A percentile compares a stretch with the other conserved stretches of the same genome.
phyloP scores from a whole-genome alignment of 176 grass and related monocot genomes.

The maize (Zea mays) region DNA sequence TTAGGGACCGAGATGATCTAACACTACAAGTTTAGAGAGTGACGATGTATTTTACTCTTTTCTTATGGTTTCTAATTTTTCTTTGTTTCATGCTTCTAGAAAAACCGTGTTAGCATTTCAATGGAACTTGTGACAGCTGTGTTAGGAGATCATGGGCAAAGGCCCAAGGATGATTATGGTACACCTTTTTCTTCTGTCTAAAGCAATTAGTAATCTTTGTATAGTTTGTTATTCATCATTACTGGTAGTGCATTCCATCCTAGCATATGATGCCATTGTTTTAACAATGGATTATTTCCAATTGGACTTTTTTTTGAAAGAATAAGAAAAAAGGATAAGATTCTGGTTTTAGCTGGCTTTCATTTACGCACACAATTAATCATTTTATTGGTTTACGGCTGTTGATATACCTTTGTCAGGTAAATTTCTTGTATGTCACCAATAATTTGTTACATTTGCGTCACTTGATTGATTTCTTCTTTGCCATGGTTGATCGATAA shows the following conservation, averaged over 20 bases:
- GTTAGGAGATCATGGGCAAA: slow-evolving; percentile 95
- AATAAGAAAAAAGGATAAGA: background rate
- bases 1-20: no score
- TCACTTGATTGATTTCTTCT: background rate
- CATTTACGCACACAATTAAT: background rate
- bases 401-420: background rate
- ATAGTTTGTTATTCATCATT: slow-evolving; percentile 7
- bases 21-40: no score
- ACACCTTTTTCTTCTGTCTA: slow-evolving; percentile 25
- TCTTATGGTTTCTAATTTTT: slow-evolving; percentile 20
- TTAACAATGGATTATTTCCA: background rate
- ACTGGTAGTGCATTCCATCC: background rate
- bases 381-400: slow-evolving; percentile 1
- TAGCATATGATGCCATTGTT: background rate
- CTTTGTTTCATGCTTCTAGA: slow-evolving; percentile 49
- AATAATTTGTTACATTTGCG: background rate
- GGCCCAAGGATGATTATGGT: slow-evolving; percentile 99
- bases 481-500: background rate
- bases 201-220: slow-evolving; percentile 19
- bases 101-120: slow-evolving; percentile 82
- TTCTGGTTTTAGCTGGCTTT: slow-evolving; percentile 9
- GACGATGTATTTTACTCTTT: background rate
- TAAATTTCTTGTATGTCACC: background rate
- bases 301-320: background rate
- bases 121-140: slow-evolving; percentile 99